Evolutionary conservation across 805 yeast species (phyloP).

Genomic region (Candida anglica): DNA sequence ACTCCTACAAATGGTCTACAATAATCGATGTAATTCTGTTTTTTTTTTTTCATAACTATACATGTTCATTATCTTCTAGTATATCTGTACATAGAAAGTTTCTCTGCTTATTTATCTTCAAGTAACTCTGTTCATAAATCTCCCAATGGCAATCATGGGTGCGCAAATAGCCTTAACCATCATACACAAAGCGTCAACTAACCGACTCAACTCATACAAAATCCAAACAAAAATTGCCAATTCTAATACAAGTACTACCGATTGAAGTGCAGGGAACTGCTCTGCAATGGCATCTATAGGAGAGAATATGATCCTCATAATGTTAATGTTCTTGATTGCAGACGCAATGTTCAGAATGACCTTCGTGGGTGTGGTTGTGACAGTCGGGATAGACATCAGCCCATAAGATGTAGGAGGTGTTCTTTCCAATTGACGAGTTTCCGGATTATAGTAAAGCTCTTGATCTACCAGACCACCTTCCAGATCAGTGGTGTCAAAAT

Average conservation of each 20-base stretch:
- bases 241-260: constrained; percentile 37
- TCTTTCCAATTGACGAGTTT: constrained; percentile 27
- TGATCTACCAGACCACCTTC: constrained; percentile 15
- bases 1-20: too few species aligned
- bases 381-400: background rate
- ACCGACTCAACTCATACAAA: constrained; percentile 35
- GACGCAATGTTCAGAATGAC: constrained; percentile 27
- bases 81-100: too few species aligned
- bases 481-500: constrained; percentile 20
- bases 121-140: constrained; percentile 36
- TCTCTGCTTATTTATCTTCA: too few species aligned
- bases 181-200: constrained; percentile 42
- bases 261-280: constrained; percentile 33
- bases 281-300: constrained; percentile 38
- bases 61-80: background rate
- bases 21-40: too few species aligned
- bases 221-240: constrained; percentile 38
- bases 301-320: constrained; percentile 35
- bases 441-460: constrained; percentile 29
- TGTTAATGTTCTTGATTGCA: constrained; percentile 29
- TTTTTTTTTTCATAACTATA: background rate
- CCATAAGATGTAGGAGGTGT: constrained; percentile 12
- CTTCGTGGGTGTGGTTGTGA: constrained; percentile 7
- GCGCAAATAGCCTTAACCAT: constrained; percentile 43
- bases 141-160: constrained; percentile 43